Percentiles rank a stretch among this genome's conserved stretches.
These are phyloP conservation scores for Eucalyptus rudis DNA, from an alignment of 345 rosid genomes.

Conservation along the genomic window DNA sequence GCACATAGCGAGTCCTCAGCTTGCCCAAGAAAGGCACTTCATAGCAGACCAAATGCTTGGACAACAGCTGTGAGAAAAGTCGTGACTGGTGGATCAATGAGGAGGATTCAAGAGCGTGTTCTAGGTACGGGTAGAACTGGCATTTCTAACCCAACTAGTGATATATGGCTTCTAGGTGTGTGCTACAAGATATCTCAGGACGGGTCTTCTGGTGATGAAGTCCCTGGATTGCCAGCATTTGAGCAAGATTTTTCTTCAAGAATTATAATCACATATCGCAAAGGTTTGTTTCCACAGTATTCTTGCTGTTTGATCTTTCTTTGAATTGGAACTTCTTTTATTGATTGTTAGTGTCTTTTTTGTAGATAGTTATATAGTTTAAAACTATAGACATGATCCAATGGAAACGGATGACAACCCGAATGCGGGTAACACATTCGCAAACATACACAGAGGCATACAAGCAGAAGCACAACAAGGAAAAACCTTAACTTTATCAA, in stretches of 20 bases:
- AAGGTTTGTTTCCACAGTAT: conserved; percentile 31
- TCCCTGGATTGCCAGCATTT: conserved; percentile 41
- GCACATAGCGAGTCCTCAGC: conserved; percentile 28
- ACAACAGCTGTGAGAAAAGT: conserved; percentile 52
- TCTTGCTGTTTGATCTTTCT: background rate
- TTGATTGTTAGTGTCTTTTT: background rate
- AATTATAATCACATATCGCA: conserved; percentile 73
- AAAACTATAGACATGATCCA: background rate
- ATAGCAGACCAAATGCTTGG: conserved; percentile 46
- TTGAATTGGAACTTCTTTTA: background rate
- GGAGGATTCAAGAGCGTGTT: conserved; percentile 79
- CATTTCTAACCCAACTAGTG: conserved; percentile 43
- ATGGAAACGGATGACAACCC: background rate
- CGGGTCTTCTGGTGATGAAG: conserved; percentile 24
- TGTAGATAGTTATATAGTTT: background rate
- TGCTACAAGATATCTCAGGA: conserved; percentile 47
- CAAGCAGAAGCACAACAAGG: background rate
- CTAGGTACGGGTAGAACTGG: conserved; percentile 64
- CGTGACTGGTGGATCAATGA: conserved; percentile 67
- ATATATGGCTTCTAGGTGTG: conserved; percentile 79
- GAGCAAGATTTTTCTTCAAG: conserved; percentile 66
- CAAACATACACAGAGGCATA: background rate
- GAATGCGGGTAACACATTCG: background rate
- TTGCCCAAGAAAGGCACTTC: conserved; percentile 25
- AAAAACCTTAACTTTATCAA: background rate